Evolutionary conservation across 805 yeast species (phyloP).

Genomic region (Schwanniomyces polymorphus): DNA sequence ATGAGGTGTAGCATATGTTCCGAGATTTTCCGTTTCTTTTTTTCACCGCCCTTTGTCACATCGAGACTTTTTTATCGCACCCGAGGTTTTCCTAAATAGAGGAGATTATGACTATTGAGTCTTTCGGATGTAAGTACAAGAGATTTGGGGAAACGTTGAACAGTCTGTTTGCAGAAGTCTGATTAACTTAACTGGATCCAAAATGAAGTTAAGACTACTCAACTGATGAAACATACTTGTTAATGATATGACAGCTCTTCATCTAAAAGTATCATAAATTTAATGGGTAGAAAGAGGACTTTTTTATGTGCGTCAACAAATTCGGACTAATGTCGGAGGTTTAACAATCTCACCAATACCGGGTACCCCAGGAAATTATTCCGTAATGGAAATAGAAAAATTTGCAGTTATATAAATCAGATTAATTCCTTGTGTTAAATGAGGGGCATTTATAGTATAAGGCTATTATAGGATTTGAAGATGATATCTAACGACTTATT

Average conservation of each 20-base stretch:
- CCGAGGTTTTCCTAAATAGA: slow-evolving; percentile 13
- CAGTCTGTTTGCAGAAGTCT: background rate
- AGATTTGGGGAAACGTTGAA: background rate
- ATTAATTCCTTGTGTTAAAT: background rate
- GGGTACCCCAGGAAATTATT: slow-evolving; percentile 13
- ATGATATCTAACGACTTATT: slow-evolving; percentile 36
- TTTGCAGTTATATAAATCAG: slow-evolving; percentile 4
- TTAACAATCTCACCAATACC: slow-evolving; percentile 5
- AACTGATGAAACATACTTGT: too few relatives aligned
- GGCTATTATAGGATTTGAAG: slow-evolving; percentile 1
- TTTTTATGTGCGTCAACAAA: background rate
- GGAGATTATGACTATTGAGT: slow-evolving; percentile 1
- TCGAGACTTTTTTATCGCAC: slow-evolving; percentile 11
- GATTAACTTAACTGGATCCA: too few relatives aligned
- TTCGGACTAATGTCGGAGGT: slow-evolving; percentile 10
- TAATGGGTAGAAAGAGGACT: background rate
- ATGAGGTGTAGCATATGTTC: background rate
- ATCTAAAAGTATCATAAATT: background rate
- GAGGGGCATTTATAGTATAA: background rate
- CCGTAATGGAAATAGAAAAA: slow-evolving; percentile 5
- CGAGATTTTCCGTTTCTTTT: slow-evolving; percentile 4
- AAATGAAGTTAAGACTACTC: too few relatives aligned
- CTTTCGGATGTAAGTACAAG: background rate
- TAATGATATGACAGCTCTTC: too few relatives aligned
- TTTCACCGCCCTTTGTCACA: background rate